These are phyloP conservation scores for Suillus plorans DNA, from an alignment of 768 basidiomycete species.

Conservation along the genomic window DNA sequence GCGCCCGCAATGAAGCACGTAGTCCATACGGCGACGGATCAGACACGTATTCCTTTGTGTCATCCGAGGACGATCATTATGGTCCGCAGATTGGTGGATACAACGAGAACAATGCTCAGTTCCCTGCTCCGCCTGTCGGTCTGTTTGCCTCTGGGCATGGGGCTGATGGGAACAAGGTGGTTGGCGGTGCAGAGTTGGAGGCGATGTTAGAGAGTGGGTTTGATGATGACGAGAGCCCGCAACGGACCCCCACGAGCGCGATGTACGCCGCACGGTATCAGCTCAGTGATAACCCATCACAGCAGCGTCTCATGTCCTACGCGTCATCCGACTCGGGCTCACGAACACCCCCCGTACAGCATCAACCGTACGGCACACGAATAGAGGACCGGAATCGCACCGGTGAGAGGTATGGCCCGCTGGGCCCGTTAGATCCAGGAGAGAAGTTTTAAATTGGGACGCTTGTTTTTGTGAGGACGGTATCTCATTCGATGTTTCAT, in stretches of 20 bases:
- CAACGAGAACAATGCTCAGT: slow-evolving; percentile 79
- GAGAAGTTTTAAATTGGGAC: slow-evolving; percentile 42
- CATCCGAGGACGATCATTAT: slow-evolving; percentile 96
- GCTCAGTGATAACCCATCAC: slow-evolving; percentile 52
- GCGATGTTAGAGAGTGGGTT: slow-evolving; percentile 93
- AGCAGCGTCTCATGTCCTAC: slow-evolving; percentile 43
- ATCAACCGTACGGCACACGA: slow-evolving; percentile 35
- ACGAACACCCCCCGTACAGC: slow-evolving; percentile 30
- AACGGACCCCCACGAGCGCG: slow-evolving; percentile 29
- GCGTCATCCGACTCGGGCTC: slow-evolving; percentile 40
- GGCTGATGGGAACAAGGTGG: slow-evolving; percentile 34
- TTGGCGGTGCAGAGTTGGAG: slow-evolving; percentile 79
- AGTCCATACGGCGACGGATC: slow-evolving; percentile 70
- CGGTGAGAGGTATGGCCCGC: slow-evolving; percentile 44
- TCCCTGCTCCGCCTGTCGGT: slow-evolving; percentile 83
- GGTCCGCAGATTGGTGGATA: slow-evolving; percentile 93
- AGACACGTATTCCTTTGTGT: slow-evolving; percentile 77
- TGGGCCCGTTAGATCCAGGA: slow-evolving; percentile 63
- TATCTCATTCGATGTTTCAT: slow-evolving; percentile 19
- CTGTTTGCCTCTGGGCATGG: slow-evolving; percentile 34
- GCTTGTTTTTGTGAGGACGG: slow-evolving; percentile 15
- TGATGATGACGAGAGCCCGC: slow-evolving; percentile 63
- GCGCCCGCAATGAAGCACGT: slow-evolving; percentile 51
- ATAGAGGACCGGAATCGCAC: slow-evolving; percentile 39
- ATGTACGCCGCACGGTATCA: slow-evolving; percentile 59